Base-by-base conservation (phyloP, 164 flowering plant species). In the Annona cherimola region DNA sequence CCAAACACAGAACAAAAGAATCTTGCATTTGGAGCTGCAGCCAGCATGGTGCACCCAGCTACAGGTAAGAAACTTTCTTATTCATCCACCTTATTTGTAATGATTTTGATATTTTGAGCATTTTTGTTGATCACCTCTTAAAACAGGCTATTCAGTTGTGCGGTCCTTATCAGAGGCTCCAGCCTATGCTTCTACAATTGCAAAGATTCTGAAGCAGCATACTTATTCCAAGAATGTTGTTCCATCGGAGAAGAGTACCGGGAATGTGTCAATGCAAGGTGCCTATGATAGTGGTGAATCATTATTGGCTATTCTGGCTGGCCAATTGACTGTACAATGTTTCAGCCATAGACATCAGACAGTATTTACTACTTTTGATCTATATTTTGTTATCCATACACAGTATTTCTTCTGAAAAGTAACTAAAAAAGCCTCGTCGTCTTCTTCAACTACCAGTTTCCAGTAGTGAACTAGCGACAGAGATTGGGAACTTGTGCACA, bases 11-110 rank as follows among this genome's bases (percentile, higher is more conserved):
- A 84, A 71, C 98, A 95, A 72, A 91, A 87, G 70, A 95, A 89
- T 71, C 96, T 95, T 70, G 99, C 98, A 71, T 95, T 91, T 85
- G 99, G 99, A 71, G 98, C 97, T 78, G 99, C 99, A 78, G 99
- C 99, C 62, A 86, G 99, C 86, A 91, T 93, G 99, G 93, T 95
- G 65, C 99, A 95, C 82, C 99, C 99, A 61, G 98, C 98, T 66
- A 95, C 99, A 69, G 97, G 99, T 85, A 73, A 75, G 72, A 78
- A 42, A 69, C 65, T 44, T 40, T 42, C 26, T 35, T 6, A 45
- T 39, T 54, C 12, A 43, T 46, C 45, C 42, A 14, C 63, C 9
- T 6, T 57, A 35, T 69, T 71, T 61, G 7, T 16, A 43, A 63
- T 26, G 72, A 57, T 16, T 45, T 12, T 20, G 35, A 26, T 26